Percentiles rank a stretch among this genome's conserved stretches.
Conservation (phyloP, 257 asterid genomes). For the Fraxinus excelsior region DNA sequence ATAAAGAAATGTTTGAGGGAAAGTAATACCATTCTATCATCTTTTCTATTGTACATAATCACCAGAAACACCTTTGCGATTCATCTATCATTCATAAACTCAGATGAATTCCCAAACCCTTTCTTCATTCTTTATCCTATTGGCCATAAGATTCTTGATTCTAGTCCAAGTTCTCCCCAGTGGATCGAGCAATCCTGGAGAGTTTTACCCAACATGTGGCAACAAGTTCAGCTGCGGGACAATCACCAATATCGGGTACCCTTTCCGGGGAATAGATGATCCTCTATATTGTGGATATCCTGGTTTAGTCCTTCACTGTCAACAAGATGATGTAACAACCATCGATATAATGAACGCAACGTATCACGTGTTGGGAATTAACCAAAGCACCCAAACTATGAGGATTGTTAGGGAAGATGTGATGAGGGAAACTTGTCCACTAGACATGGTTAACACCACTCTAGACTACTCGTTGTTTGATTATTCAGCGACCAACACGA, state of each 20-base stretch:
- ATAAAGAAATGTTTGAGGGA: conserved; percentile 9
- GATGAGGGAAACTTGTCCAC: conserved; percentile 46
- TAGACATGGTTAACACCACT: conserved; percentile 54
- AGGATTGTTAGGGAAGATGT: conserved; percentile 62
- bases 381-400: conserved; percentile 40
- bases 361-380: conserved; percentile 42
- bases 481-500: conserved; percentile 36
- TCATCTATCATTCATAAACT: not conserved
- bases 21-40: conserved; percentile 16
- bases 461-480: conserved; percentile 52
- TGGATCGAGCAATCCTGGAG: conserved; percentile 27
- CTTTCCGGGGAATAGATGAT: conserved; percentile 49
- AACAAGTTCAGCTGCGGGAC: conserved; percentile 56
- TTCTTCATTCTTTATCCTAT: conserved; percentile 29
- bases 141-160: conserved; percentile 16
- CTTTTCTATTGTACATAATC: not conserved
- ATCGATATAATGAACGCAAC: conserved; percentile 38
- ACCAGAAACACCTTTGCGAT: conserved; percentile 27
- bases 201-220: conserved; percentile 41
- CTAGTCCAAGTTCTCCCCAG: conserved; percentile 25
- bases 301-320: conserved; percentile 49
- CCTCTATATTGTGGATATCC: conserved; percentile 77
- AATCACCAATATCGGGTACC: conserved; percentile 49
- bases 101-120: conserved; percentile 43
- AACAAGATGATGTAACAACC: conserved; percentile 33